Evolutionary conservation across 805 yeast genomes (phyloP), one percentile per base, ranked within the genome.

Genomic region (Candida ulmi): DNA sequence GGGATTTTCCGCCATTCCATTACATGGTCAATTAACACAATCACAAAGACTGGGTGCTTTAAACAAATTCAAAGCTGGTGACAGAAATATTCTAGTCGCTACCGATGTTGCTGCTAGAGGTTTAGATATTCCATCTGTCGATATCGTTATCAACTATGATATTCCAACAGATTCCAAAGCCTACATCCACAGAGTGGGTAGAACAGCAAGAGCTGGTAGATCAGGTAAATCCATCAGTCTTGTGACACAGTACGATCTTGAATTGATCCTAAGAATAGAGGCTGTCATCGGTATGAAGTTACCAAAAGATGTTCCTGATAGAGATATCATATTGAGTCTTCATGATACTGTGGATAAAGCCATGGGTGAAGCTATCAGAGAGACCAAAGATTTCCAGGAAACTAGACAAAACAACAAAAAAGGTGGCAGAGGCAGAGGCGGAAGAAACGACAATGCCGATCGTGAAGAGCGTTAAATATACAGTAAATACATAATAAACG

Each of bases 181-280:
- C 11, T 84, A 82, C 54, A 80, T 84, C 49, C 95, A 84, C 60
- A 70, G 95, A 63, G 96, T 90, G 26, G 97, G 97, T 41, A 82
- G 97, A 69, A 88, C 96, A 26, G 96, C 97, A 2, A 81, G 96
- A 62, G 95, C 95, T 1, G 95, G 96, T 16, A 74, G 88, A 51
- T 78, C 91, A 0, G 96, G 96, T 36, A 84, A 82, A 58, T 85
- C 96, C 3, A 71, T 90, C 15, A 83, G 95, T 2, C 66, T 90
- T 42, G 95, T 88, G 25, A 90, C 98, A 0, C 99, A 93, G 61
- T 93, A 93, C 59, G 99, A 93, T 61, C 69, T 93, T 44, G 97
- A 90, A 61, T 66, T 88, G 52, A 85, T 87, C 55, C 66, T 88
- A 48, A 73, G 96, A 56, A 90, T 93, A 38, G 99, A 93, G 61